Evolutionary conservation across 306 rosid genomes (phyloP), one percentile per base, ranked within the genome.

Genomic region (Calophaca sinica): DNA sequence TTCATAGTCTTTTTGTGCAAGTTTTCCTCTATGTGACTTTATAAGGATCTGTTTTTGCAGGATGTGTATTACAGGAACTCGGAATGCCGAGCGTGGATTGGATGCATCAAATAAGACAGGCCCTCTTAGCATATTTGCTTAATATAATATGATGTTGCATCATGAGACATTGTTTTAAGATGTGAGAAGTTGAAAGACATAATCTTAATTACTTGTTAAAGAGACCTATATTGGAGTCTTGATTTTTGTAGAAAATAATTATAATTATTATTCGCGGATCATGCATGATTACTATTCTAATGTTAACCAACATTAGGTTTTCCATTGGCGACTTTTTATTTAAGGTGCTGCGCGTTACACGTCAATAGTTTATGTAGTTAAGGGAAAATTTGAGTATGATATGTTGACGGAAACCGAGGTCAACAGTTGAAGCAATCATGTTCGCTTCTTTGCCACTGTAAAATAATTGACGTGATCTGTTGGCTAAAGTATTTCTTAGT

Each of bases 81-180:
- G 91, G 61, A 89, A 76, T 55, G 87, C 83, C 35, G 96, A 88
- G 65, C 84, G 69, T 68, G 96, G 90, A 79, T 83, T 90, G 33
- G 89, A 84, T 74, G 90, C 98, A 71, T 86, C 97, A 42, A 91
- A 81, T 59, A 91, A 91, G 88, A 82, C 89, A 10, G 91, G 97
- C 35, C 89, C 93, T 71, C 81, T 93, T 75, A 86, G 93, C 87
- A 88, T 94, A 73, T 90, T 86, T 75, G 96, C 89, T 0, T 94
- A 83, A 82, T 44, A 13, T 2, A 41, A 45, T 53, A 49, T 77
- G 35, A 36, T 72, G 70, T 74, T 76, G 62, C 78, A 66, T 10
- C 66, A 41, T 67, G 65, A 57, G 65, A 57, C 26, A 29, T 44
- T 52, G 70, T 31, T 67, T 42, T 26, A n/a, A 20, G 33, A 62